phyloP scores from a whole-genome alignment of 306 rosid genomes.

The apple (Malus domestica) region DNA sequence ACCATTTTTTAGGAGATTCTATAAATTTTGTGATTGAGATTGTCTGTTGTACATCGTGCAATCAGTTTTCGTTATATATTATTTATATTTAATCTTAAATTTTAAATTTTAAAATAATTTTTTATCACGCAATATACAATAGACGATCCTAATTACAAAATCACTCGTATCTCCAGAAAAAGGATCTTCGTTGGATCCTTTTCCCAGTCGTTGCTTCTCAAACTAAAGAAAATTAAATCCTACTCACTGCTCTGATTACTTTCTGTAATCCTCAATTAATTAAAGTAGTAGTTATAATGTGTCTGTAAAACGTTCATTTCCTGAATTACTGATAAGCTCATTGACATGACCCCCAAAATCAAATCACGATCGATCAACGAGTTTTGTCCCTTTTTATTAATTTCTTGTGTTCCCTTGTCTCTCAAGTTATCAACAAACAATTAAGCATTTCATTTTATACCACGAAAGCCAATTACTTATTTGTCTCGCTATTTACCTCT shows the following conservation, averaged over 20 bases:
- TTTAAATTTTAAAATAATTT: no score
- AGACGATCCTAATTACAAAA: no score
- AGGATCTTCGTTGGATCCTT: no score
- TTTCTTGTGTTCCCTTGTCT: conserved; percentile 2
- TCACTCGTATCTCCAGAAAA: no score
- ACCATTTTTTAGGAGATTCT: no score
- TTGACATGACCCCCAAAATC: background rate
- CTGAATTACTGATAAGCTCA: background rate
- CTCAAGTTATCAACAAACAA: background rate
- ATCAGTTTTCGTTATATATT: no score
- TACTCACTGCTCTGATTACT: background rate
- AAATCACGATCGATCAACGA: conserved; percentile 4
- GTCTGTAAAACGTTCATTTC: conserved; percentile 7
- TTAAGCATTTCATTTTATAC: background rate
- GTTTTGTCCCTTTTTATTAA: conserved; percentile 6
- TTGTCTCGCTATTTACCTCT: background rate
- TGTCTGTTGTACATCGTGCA: no score
- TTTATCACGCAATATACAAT: no score
- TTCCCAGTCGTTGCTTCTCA: background rate
- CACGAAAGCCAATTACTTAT: background rate
- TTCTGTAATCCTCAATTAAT: background rate
- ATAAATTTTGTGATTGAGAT: no score
- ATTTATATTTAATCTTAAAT: no score
- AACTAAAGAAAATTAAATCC: background rate
- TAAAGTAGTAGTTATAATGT: background rate